Percentiles rank a stretch among this genome's conserved stretches.
These are phyloP conservation scores for Castanea sativa DNA, from an alignment of 306 rosid species.

Conservation along the genomic window DNA sequence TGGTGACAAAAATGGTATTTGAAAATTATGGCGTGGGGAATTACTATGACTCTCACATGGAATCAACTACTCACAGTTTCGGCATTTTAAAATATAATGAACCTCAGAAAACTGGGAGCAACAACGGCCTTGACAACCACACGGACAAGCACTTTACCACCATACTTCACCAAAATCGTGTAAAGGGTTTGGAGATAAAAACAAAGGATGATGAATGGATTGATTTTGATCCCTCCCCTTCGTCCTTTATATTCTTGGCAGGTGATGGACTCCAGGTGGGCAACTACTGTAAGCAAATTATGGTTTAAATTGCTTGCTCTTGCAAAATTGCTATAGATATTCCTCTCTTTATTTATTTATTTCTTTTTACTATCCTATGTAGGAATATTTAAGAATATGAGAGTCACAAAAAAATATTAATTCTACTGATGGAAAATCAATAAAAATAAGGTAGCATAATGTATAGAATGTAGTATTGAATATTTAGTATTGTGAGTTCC, in stretches of 20 bases:
- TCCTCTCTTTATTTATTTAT: too few relatives aligned
- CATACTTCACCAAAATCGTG: constrained; percentile 18
- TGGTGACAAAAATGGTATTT: constrained; percentile 24
- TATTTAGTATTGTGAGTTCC: too few relatives aligned
- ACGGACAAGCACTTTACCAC: constrained; percentile 11
- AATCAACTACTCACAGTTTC: constrained; percentile 2
- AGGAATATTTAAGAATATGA: too few relatives aligned
- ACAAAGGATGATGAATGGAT: constrained; percentile 17
- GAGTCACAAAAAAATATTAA: too few relatives aligned
- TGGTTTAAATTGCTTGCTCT: too few relatives aligned
- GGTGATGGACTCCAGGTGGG: constrained; percentile 16
- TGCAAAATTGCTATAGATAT: too few relatives aligned
- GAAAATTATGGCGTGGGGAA: constrained; percentile 9
- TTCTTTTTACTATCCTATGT: too few relatives aligned
- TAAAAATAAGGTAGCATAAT: too few relatives aligned
- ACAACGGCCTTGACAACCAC: constrained; percentile 4
- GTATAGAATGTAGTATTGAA: too few relatives aligned
- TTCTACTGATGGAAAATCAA: too few relatives aligned
- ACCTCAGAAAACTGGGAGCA: neutral
- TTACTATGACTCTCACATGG: neutral
- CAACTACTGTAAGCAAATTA: too few relatives aligned
- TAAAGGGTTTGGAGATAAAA: constrained; percentile 24
- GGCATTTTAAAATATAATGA: neutral
- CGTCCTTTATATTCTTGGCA: neutral
- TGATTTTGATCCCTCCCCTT: constrained; percentile 17